Evolutionary conservation across 139 green algal species (phyloP).

Genomic region (Auxenochlorella protothecoides): DNA sequence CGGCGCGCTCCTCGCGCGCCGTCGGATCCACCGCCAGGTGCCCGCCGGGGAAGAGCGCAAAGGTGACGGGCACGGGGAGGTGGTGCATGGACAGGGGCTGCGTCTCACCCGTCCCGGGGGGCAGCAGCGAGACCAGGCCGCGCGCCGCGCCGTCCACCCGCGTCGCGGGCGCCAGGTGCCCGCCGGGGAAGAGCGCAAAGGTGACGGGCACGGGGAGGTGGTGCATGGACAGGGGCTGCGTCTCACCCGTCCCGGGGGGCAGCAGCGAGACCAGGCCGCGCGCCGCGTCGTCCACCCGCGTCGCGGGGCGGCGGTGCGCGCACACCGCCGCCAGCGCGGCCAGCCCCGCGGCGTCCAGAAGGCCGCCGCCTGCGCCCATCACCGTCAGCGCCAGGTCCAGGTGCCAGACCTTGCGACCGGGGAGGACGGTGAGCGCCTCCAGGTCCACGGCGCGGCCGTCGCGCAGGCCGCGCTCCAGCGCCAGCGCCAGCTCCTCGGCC

Average conservation of each 20-base stretch:
- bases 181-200: conserved; percentile 69
- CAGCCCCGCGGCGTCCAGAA: conserved; percentile 64
- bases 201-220: conserved; percentile 72
- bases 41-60: conserved; percentile 66
- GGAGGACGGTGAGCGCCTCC: conserved; percentile 78
- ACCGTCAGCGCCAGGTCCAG: conserved; percentile 66
- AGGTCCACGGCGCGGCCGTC: conserved; percentile 70
- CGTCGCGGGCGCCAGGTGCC: conserved; percentile 37
- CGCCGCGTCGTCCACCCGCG: too few relatives aligned
- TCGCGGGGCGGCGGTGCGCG: conserved; percentile 54
- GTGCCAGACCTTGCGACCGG: conserved; percentile 59
- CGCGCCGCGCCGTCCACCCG: too few relatives aligned
- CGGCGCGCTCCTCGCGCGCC: conserved; percentile 59
- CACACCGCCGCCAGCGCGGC: conserved; percentile 63
- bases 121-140: conserved; percentile 37
- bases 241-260: conserved; percentile 51
- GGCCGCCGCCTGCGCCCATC: conserved; percentile 70
- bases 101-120: conserved; percentile 54
- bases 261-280: conserved; percentile 35
- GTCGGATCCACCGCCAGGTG: conserved; percentile 60
- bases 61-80: conserved; percentile 66
- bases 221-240: conserved; percentile 76
- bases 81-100: conserved; percentile 82
- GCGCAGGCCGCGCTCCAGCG: conserved; percentile 65
- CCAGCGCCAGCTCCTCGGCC: conserved; percentile 51